Percentiles rank a stretch among this genome's conserved stretches.
phyloP scores from a whole-genome alignment of 208 protist genomes.

The Trypanosoma boissoni region DNA sequence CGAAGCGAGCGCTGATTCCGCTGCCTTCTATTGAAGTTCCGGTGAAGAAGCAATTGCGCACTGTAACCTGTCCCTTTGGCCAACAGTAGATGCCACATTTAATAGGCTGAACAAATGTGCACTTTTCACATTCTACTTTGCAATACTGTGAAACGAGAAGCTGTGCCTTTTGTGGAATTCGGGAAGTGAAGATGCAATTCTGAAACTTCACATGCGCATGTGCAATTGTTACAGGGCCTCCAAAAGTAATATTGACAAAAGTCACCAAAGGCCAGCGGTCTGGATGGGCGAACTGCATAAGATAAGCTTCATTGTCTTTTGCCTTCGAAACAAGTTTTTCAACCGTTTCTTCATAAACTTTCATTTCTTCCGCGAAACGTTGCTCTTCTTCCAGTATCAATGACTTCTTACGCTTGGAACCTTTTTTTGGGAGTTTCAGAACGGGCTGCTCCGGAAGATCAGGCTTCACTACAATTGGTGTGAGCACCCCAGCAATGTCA shows the following conservation, averaged over 20 bases:
- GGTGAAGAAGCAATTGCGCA: slow-evolving; percentile 74
- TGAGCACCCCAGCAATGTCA: slow-evolving; percentile 52
- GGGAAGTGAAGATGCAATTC: slow-evolving; percentile 69
- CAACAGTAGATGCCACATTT: slow-evolving; percentile 64
- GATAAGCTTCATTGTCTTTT: slow-evolving; percentile 59
- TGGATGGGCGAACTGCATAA: slow-evolving; percentile 86
- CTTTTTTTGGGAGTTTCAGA: slow-evolving; percentile 24
- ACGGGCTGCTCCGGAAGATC: slow-evolving; percentile 36
- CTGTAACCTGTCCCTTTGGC: slow-evolving; percentile 46
- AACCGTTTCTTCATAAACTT: slow-evolving; percentile 53
- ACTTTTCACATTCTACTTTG: slow-evolving; percentile 59
- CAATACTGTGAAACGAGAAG: slow-evolving; percentile 81
- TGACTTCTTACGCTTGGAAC: slow-evolving; percentile 38
- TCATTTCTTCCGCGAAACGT: slow-evolving; percentile 52
- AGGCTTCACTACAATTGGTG: slow-evolving; percentile 71
- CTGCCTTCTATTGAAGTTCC: slow-evolving; percentile 32
- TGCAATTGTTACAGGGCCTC: slow-evolving; percentile 58
- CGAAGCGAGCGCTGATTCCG: slow-evolving; percentile 4
- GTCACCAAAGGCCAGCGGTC: slow-evolving; percentile 65
- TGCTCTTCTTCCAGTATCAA: slow-evolving; percentile 61
- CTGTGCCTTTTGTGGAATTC: slow-evolving; percentile 32
- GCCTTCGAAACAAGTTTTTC: slow-evolving; percentile 60
- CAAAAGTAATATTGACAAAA: slow-evolving; percentile 73
- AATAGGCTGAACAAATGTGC: slow-evolving; percentile 65
- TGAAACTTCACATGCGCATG: slow-evolving; percentile 78